phyloP scores from a whole-genome alignment of 441 rosid species.

The Metrosideros polymorpha region DNA sequence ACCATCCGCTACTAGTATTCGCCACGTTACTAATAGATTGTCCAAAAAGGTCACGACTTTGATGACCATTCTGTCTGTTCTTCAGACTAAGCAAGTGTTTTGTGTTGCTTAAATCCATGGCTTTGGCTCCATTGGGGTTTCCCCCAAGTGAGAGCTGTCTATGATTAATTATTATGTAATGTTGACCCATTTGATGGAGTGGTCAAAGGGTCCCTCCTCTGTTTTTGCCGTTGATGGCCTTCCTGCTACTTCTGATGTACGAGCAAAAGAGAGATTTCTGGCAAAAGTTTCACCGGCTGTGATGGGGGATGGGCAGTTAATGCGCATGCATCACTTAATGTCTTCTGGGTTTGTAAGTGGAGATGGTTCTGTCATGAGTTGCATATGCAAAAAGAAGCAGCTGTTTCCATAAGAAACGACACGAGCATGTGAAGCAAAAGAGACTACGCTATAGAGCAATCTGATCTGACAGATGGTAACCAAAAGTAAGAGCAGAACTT shows the following conservation, averaged over 20 bases:
- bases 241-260: background rate
- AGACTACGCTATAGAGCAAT: background rate
- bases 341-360: background rate
- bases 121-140: background rate
- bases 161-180: background rate
- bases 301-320: background rate
- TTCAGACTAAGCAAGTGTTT: background rate
- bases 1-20: background rate
- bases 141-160: background rate
- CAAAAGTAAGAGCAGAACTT: background rate
- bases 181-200: background rate
- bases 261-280: background rate
- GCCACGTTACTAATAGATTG: background rate
- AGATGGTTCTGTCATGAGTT: background rate
- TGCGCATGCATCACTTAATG: background rate
- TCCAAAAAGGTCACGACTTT: background rate
- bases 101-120: background rate
- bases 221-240: background rate
- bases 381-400: background rate
- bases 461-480: background rate
- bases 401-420: background rate
- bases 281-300: background rate
- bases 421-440: background rate
- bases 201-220: background rate
- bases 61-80: background rate